Percentiles rank a stretch among this genome's conserved stretches.
Evolutionary conservation across 2,329 filamentous ascomycete species (phyloP).

Genomic region (Lecanicillium sp.): DNA sequence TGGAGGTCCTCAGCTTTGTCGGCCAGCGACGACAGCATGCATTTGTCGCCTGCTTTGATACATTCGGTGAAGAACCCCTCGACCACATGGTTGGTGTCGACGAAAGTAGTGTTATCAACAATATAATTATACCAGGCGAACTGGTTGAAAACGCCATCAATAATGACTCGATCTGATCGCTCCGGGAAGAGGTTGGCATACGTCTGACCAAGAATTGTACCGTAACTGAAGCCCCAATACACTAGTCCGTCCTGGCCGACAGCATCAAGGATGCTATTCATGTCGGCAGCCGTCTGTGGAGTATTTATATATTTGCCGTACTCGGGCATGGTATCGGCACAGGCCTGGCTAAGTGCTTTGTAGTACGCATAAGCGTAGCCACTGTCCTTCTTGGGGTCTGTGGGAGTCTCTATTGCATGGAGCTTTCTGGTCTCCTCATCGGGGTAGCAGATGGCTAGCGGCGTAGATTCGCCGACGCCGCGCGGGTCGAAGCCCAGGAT

Average conservation of each 20-base stretch:
- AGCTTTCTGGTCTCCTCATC: constrained; percentile 21
- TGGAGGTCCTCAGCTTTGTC: constrained; percentile 25
- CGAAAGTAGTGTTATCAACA: constrained; percentile 17
- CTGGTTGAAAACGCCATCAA: constrained; percentile 26
- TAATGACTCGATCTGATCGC: constrained; percentile 22
- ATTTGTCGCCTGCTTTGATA: constrained; percentile 34
- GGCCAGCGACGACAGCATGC: constrained; percentile 29
- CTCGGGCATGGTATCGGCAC: constrained; percentile 35
- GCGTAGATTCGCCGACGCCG: constrained; percentile 25
- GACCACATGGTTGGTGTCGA: constrained; percentile 21
- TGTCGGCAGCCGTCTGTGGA: constrained; percentile 40
- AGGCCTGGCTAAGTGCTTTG: constrained; percentile 23
- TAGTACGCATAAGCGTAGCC: too few relatives aligned
- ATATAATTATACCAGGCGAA: constrained; percentile 23
- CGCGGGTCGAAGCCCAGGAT: constrained; percentile 40
- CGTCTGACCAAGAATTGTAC: constrained; percentile 30
- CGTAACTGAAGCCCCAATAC: constrained; percentile 37
- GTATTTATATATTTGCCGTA: constrained; percentile 37
- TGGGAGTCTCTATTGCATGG: background rate
- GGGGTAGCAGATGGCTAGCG: constrained; percentile 30
- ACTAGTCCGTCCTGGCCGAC: constrained; percentile 22
- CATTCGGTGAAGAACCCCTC: constrained; percentile 26
- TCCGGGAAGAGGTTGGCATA: constrained; percentile 30
- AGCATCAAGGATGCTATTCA: constrained; percentile 39
- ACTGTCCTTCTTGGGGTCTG: too few relatives aligned